These are phyloP conservation scores for Hermanozyma aechmeae DNA, from an alignment of 805 yeast species.

Conservation along the genomic window DNA sequence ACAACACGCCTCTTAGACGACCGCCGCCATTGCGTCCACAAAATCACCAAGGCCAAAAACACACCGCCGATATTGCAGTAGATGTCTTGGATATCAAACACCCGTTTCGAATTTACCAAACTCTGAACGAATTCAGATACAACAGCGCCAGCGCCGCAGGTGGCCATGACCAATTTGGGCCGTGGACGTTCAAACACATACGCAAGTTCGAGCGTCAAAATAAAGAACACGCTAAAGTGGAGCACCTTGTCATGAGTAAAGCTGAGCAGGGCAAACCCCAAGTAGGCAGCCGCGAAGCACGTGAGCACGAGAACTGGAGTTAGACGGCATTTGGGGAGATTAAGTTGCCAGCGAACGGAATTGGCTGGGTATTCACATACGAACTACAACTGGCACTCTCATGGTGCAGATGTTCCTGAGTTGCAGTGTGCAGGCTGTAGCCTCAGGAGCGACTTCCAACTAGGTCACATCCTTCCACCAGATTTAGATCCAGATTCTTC, in stretches of 20 bases:
- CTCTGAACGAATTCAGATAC: conserved; percentile 45
- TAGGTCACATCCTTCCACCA: too few relatives aligned
- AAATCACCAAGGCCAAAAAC: conserved; percentile 13
- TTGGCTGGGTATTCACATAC: too few relatives aligned
- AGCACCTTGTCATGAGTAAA: conserved; percentile 41
- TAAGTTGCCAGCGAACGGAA: too few relatives aligned
- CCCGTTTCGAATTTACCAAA: conserved; percentile 33
- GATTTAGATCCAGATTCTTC: too few relatives aligned
- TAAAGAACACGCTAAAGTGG: conserved; percentile 39
- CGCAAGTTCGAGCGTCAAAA: conserved; percentile 41
- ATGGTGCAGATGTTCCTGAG: too few relatives aligned
- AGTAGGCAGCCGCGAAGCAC: conserved; percentile 26
- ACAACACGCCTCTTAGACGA: too few relatives aligned
- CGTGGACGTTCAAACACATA: conserved; percentile 28
- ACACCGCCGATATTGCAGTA: conserved; percentile 23
- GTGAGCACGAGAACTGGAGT: conserved; percentile 18
- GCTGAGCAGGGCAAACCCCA: conserved; percentile 43
- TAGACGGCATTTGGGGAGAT: not conserved
- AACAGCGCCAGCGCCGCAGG: conserved; percentile 35
- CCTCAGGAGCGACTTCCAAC: too few relatives aligned
- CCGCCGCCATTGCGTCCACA: too few relatives aligned
- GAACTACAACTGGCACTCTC: too few relatives aligned
- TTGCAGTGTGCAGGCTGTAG: too few relatives aligned
- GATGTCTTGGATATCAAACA: conserved; percentile 43
- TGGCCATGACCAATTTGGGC: conserved; percentile 31